Evolutionary conservation across 2,329 filamentous ascomycete species (phyloP).

Genomic region (Penicillium sp.): DNA sequence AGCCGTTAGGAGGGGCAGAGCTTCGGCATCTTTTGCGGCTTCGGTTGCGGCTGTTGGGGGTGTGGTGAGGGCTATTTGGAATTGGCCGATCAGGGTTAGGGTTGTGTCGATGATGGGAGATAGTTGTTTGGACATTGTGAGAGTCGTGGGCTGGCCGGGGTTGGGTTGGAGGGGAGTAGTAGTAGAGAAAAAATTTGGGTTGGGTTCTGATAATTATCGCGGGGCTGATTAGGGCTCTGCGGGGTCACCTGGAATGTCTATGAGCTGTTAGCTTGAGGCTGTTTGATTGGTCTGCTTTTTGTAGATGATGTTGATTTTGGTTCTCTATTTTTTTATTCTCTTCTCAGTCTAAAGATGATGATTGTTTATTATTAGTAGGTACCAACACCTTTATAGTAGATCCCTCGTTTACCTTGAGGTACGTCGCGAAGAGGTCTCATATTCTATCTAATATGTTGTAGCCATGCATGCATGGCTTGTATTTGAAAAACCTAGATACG

Average conservation of each 20-base stretch:
- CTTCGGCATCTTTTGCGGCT: slow-evolving; percentile 29
- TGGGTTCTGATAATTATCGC: slow-evolving; percentile 18
- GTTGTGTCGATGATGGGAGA: slow-evolving; percentile 33
- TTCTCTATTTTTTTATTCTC: neutral
- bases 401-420: too few relatives aligned
- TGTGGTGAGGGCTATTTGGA: slow-evolving; percentile 37
- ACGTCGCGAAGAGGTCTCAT: too few relatives aligned
- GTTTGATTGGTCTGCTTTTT: neutral
- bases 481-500: too few relatives aligned
- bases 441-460: too few relatives aligned
- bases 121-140: slow-evolving; percentile 36
- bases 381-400: too few relatives aligned
- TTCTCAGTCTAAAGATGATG: neutral
- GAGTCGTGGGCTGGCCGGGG: slow-evolving; percentile 1
- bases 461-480: too few relatives aligned
- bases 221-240: slow-evolving; percentile 36
- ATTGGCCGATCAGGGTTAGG: slow-evolving; percentile 40
- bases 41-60: slow-evolving; percentile 17
- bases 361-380: neutral
- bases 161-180: slow-evolving; percentile 3
- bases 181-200: slow-evolving; percentile 26
- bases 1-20: slow-evolving; percentile 68
- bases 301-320: neutral
- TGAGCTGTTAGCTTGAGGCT: neutral
- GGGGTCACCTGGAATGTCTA: slow-evolving; percentile 24